Base-by-base conservation (phyloP, 306 rosid species). In the Abrus precatorius region DNA sequence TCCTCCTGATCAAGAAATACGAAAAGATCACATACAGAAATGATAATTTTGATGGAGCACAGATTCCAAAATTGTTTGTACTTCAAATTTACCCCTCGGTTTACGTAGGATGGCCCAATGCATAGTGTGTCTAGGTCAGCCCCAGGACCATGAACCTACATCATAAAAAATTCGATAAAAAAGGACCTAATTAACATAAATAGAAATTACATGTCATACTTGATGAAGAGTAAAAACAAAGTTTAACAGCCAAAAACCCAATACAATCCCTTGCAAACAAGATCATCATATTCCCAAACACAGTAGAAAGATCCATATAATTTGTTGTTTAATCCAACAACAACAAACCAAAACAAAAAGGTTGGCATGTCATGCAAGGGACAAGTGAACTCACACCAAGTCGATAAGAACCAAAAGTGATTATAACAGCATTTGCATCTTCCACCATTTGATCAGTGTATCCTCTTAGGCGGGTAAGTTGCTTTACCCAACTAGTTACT, bases 401-500 rank as follows among this genome's bases (percentile, higher is more conserved):
- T 10, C 97, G 88, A 74, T 86, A 92, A 71, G 86, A 65, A 73
- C 90, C 90, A 82, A 76, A 79, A 53, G 86, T 83, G 28, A 84
- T 20, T 9, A 95, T 91, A 45, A 85, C 76, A 56, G 97, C 97
- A 90, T 95, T 95, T 62, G 97, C 97, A 14, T 91, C 94, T 88
- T 93, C 93, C 79, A 90, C 97, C 99, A 93, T 95, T 85, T 90
- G 99, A 84, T 91, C 99, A 1, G 94, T 87, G 86, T 95, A 95
- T 81, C 99, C 97, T 70, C 90, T 88, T 47, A 77, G 55, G 71
- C 84, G 90, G 0, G 97, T 95, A 60, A 93, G 82, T 40, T 82
- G 87, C 89, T 91, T 93, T 83, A 93, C 99, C 99, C 99, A 95
- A 76, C 53, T 83, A 83, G 85, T 93, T 27, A 93, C 94, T 62